phyloP scores from a whole-genome alignment of 164 flowering plant genomes.

The Warburgia ugandensis region DNA sequence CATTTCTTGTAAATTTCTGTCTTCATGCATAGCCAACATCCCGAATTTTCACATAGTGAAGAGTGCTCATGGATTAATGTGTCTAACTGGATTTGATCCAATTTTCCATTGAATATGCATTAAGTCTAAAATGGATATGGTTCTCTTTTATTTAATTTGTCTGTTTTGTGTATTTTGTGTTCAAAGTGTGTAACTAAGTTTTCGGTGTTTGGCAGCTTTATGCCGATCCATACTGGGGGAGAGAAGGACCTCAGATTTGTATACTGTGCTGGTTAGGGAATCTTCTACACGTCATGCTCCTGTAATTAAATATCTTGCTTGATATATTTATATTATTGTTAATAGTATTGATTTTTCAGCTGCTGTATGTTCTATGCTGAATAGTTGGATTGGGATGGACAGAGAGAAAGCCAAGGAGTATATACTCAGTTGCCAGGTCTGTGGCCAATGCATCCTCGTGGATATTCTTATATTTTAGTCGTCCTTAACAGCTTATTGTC shows the following conservation, averaged over 20 bases:
- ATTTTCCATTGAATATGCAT: no score
- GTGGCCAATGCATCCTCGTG: not conserved
- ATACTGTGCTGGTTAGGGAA: slow-evolving; percentile 79
- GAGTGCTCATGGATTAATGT: no score
- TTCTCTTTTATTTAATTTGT: not conserved
- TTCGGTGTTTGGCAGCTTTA: slow-evolving; percentile 43
- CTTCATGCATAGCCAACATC: no score
- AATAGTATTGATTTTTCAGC: slow-evolving; percentile 40
- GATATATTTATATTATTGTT: no score
- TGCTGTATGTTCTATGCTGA: slow-evolving; percentile 75
- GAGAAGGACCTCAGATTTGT: slow-evolving; percentile 90
- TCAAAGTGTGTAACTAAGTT: not conserved
- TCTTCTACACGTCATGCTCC: not conserved
- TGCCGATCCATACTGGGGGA: slow-evolving; percentile 77
- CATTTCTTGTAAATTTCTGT: no score
- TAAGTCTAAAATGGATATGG: not conserved
- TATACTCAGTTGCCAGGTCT: slow-evolving; percentile 78
- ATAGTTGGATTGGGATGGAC: slow-evolving; percentile 89
- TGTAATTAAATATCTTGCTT: not conserved
- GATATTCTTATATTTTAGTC: not conserved
- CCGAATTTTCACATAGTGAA: no score
- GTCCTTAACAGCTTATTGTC: not conserved
- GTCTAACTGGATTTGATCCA: no score
- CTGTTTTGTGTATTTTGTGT: not conserved
- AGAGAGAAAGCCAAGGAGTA: slow-evolving; percentile 71